Evolutionary conservation across 2,329 filamentous ascomycete species (phyloP).

Genomic region (Fusarium citri): DNA sequence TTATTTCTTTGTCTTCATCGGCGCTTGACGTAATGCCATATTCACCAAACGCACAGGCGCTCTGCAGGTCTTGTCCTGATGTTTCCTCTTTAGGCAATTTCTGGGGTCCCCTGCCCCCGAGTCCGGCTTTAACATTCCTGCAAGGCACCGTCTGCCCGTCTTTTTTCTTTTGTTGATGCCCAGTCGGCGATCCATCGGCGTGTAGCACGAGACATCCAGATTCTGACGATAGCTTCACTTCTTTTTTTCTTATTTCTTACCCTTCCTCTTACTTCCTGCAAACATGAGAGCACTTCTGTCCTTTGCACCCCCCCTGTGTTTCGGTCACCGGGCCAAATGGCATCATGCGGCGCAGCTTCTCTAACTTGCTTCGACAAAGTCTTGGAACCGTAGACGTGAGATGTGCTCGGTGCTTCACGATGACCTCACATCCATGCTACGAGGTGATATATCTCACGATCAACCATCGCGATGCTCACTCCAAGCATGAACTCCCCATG

Average conservation of each 20-base stretch:
- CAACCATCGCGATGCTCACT: slow-evolving; percentile 1
- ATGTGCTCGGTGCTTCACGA: neutral
- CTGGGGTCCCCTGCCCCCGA: slow-evolving; percentile 1
- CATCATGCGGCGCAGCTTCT: neutral
- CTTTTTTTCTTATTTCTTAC: neutral
- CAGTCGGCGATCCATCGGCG: slow-evolving; percentile 4
- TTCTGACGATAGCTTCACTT: slow-evolving; percentile 15
- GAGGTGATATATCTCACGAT: neutral
- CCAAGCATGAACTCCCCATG: neutral
- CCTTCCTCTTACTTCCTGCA: neutral
- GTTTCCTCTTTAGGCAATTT: slow-evolving; percentile 21
- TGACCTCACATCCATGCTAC: slow-evolving; percentile 1
- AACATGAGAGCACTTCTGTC: neutral
- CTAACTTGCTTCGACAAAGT: neutral
- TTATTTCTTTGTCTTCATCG: neutral
- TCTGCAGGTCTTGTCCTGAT: slow-evolving; percentile 21
- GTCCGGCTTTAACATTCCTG: slow-evolving; percentile 14
- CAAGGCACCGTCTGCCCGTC: slow-evolving; percentile 2
- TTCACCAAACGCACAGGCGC: neutral
- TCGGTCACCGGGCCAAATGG: neutral
- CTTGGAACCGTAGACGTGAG: neutral
- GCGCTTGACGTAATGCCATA: slow-evolving; percentile 27
- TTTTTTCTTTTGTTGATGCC: slow-evolving; percentile 4
- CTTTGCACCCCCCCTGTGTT: neutral
- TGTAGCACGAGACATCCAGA: neutral